Percentiles rank a stretch among this genome's conserved stretches.
Conservation (phyloP, 148 eudicot genomes). For the Camellia granthamiana region DNA sequence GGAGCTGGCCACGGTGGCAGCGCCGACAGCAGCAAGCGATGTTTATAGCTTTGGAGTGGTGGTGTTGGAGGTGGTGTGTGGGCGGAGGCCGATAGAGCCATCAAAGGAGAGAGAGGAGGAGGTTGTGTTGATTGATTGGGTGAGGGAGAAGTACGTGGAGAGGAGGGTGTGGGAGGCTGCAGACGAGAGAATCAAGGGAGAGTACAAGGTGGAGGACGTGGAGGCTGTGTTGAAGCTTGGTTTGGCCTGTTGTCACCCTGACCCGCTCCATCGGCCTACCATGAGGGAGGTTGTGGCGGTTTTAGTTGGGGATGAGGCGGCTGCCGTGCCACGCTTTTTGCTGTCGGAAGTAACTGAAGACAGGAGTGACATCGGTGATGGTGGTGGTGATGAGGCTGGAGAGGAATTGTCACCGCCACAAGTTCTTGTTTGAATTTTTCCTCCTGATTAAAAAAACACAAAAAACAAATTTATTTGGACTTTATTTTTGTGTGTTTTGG, state of each 20-base stretch:
- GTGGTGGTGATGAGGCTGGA: constrained; percentile 6
- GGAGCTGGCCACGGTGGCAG: constrained; percentile 39
- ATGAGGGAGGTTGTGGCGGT: constrained; percentile 43
- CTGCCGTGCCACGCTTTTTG: constrained; percentile 23
- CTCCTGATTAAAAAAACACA: not conserved
- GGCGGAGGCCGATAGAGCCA: constrained; percentile 43
- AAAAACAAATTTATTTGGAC: too few species aligned
- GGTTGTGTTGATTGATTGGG: constrained; percentile 45
- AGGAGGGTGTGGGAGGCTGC: constrained; percentile 36
- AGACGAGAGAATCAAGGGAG: constrained; percentile 41
- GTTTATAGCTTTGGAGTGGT: constrained; percentile 56
- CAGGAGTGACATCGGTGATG: not conserved
- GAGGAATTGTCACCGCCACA: not conserved
- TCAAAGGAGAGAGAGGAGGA: constrained; percentile 36
- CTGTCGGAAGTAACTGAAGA: constrained; percentile 19
- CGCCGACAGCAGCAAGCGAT: constrained; percentile 45
- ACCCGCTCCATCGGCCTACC: constrained; percentile 38
- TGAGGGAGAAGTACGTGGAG: constrained; percentile 33
- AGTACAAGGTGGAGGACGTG: constrained; percentile 45
- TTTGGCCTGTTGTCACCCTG: constrained; percentile 50
- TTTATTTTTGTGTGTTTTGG: too few species aligned
- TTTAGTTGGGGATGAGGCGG: constrained; percentile 30
- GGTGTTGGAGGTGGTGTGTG: constrained; percentile 53
- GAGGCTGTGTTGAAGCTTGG: constrained; percentile 48
- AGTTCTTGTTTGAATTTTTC: constrained; percentile 22